Base-by-base conservation (phyloP, 805 yeast genomes). In the Candida oleophila region DNA sequence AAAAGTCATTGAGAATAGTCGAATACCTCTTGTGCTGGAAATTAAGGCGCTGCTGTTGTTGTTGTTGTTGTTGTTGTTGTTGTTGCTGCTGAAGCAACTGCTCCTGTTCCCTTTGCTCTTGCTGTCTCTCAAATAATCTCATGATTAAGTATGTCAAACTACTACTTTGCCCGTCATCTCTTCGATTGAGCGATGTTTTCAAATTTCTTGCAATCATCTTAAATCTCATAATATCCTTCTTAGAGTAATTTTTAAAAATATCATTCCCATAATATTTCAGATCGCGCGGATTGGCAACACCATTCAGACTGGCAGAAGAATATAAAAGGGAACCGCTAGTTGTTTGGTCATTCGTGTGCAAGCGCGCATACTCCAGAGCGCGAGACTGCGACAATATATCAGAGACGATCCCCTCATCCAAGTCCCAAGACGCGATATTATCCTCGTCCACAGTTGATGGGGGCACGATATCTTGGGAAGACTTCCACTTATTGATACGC, bases 391-490 rank as follows among this genome's bases (percentile, higher is more conserved):
- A n/a, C 3, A 33, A n/a, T 3, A 42, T n/a, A 2, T 42, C 45
- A 8, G 18, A 3, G 19, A 42, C 33, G 7, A 42, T 42, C 47
- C 58, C 53, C 42, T 64, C 69, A 42, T 66, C 71, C 39, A 68
- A 51, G 46, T 68, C 64, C 71, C 71, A 67, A 37, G 65, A 59
- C 15, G 73, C 73, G 4, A 62, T 56, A 50, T 68, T 67, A 45
- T 67, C 73, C 47, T 64, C 68, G 7, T 62, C 53, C 11, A 63
- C 36, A 5, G 34, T 20, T 9, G 22, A 11, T 5, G 19, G 14
- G 19, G 39, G 22, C 19, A 9, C 16, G 4, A 35, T 30, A 12
- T 42, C 45, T 20, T 42, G 33, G 15, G 52, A 44, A 22, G 45
- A 34, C 22, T 57, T 54, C 65, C 63, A 61, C 25, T 50, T 54